Conservation (phyloP, 139 green algal genomes). For the Chlorella vulgaris region DNA sequence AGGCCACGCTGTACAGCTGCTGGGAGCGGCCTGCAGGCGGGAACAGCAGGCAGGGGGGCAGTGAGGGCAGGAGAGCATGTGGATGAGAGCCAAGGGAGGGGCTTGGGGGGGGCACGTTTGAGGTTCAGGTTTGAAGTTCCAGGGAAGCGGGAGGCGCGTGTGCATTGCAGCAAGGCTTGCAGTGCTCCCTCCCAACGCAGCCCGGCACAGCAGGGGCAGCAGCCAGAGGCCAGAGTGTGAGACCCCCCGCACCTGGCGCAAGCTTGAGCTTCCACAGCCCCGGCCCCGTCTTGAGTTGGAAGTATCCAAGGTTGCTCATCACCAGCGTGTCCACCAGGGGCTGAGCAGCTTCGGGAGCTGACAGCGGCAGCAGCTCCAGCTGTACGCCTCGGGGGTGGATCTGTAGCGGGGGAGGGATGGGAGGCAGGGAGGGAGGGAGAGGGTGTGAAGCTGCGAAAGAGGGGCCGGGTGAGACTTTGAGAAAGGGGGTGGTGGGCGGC, state of each 20-base stretch:
- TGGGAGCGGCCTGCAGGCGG: conserved; percentile 31
- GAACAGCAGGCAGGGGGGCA: no score
- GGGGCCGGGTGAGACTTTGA: not conserved
- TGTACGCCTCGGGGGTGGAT: conserved; percentile 88
- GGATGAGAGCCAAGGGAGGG: not conserved
- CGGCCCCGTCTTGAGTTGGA: conserved; percentile 93
- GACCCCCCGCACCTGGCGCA: conserved; percentile 65
- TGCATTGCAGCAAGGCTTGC: no score
- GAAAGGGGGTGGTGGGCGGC: not conserved
- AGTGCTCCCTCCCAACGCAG: no score
- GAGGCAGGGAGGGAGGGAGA: not conserved
- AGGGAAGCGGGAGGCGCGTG: no score
- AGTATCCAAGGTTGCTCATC: conserved; percentile 99
- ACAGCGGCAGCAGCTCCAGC: conserved; percentile 68
- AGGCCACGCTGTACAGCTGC: conserved; percentile 39
- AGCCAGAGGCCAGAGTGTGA: no score
- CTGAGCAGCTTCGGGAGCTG: not conserved
- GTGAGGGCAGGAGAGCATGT: not conserved
- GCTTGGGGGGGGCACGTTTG: not conserved
- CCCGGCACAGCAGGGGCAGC: not conserved
- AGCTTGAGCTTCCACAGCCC: conserved; percentile 74
- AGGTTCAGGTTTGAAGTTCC: no score
- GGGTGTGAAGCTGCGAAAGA: no score
- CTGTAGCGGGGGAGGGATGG: conserved; percentile 36
- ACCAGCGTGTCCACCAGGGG: conserved; percentile 89